Conservation (phyloP, 2,329 filamentous ascomycete species). For the Colletotrichum sojae region DNA sequence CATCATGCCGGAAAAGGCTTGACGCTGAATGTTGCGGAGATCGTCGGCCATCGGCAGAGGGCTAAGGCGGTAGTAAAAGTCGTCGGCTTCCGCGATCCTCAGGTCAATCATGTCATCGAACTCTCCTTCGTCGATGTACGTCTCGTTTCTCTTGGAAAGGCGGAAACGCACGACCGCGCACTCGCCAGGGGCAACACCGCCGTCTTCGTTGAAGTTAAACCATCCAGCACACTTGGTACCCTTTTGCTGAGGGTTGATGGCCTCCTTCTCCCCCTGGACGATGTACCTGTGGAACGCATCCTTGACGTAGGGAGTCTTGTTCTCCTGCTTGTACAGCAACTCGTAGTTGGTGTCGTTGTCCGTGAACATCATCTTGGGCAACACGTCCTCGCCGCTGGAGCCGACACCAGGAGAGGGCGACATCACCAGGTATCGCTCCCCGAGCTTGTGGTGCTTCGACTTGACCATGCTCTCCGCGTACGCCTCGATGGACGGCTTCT, state of each 20-base stretch:
- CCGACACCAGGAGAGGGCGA: slow-evolving; percentile 92
- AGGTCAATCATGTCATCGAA: slow-evolving; percentile 93
- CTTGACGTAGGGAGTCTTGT: slow-evolving; percentile 89
- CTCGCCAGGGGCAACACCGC: slow-evolving; percentile 89
- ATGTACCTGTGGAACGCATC: slow-evolving; percentile 94
- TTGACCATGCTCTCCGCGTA: slow-evolving; percentile 77
- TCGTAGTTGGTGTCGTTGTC: slow-evolving; percentile 95
- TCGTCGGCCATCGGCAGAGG: slow-evolving; percentile 95
- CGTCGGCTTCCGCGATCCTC: slow-evolving; percentile 90
- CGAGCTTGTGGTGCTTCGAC: slow-evolving; percentile 84
- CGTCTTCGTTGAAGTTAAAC: slow-evolving; percentile 92
- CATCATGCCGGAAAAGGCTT: slow-evolving; percentile 96
- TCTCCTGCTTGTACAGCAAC: slow-evolving; percentile 81
- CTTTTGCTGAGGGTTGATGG: slow-evolving; percentile 82
- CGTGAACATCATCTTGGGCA: slow-evolving; percentile 90
- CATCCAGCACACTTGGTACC: slow-evolving; percentile 94
- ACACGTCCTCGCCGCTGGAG: slow-evolving; percentile 82
- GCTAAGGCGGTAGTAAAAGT: slow-evolving; percentile 95
- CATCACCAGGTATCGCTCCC: slow-evolving; percentile 85
- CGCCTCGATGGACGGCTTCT: slow-evolving; percentile 84
- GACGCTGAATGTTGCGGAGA: slow-evolving; percentile 92
- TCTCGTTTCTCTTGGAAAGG: slow-evolving; percentile 80
- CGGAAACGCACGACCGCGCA: slow-evolving; percentile 96
- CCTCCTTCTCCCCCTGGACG: slow-evolving; percentile 83
- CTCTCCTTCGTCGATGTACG: slow-evolving; percentile 90